phyloP scores from a whole-genome alignment of 31 red algal species.

The Endocladia muricata region DNA sequence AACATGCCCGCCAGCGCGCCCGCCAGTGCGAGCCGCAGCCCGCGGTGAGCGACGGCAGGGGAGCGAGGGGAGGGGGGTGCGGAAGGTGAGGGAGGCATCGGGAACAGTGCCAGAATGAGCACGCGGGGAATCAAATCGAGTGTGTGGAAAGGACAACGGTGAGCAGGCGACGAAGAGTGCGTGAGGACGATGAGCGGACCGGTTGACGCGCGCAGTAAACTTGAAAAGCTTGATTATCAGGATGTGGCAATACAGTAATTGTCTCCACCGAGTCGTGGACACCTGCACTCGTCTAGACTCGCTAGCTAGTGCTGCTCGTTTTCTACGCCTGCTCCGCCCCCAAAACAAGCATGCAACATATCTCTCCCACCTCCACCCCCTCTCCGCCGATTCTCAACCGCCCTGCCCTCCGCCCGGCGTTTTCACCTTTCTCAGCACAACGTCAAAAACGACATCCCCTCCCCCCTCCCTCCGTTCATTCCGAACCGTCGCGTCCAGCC shows the following conservation, averaged over 20 bases:
- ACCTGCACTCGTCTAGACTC: too few relatives aligned
- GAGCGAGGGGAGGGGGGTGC: neutral
- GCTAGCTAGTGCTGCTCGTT: too few relatives aligned
- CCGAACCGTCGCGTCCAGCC: constrained; percentile 65
- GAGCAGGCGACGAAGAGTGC: neutral
- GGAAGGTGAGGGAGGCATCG: neutral
- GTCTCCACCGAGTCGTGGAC: too few relatives aligned
- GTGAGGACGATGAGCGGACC: too few relatives aligned
- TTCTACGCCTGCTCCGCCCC: too few relatives aligned
- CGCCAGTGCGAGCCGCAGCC: constrained; percentile 55
- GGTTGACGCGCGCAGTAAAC: too few relatives aligned
- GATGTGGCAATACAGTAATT: too few relatives aligned
- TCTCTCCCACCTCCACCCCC: too few relatives aligned
- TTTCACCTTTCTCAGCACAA: constrained; percentile 38
- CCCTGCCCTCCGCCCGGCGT: too few relatives aligned
- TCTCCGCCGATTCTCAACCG: too few relatives aligned
- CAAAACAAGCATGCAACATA: too few relatives aligned
- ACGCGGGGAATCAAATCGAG: neutral
- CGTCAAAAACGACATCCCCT: constrained; percentile 67
- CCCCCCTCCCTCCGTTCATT: constrained; percentile 47
- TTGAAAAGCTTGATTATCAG: too few relatives aligned
- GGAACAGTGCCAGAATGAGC: neutral
- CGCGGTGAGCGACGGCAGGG: constrained; percentile 3
- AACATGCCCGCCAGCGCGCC: constrained; percentile 84
- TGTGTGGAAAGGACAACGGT: neutral